Percentiles rank a stretch among this genome's conserved stretches.
Evolutionary conservation across 2,329 filamentous ascomycete species (phyloP).

Genomic region (Xylaria sp.): DNA sequence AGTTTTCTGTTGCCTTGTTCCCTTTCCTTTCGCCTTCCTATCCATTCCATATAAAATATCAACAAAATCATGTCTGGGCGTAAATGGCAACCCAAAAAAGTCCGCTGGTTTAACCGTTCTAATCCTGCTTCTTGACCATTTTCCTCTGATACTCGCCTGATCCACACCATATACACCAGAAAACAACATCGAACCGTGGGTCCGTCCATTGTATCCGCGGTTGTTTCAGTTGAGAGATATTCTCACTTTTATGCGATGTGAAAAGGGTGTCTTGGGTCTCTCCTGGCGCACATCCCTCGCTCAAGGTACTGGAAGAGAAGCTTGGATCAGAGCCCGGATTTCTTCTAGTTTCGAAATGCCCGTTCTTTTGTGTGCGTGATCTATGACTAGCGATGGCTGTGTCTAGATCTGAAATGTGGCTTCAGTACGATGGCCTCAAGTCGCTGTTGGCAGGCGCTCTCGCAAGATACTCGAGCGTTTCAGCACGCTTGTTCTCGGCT

Average conservation of each 20-base stretch:
- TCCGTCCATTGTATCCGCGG: not conserved
- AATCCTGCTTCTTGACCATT: not conserved
- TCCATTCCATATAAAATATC: slow-evolving; percentile 2
- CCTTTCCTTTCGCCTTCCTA: not conserved
- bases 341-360: not conserved
- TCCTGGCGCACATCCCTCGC: slow-evolving; percentile 1
- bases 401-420: slow-evolving; percentile 6
- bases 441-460: not conserved
- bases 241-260: slow-evolving; percentile 9
- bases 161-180: not conserved
- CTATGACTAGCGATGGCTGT: not conserved
- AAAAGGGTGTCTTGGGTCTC: slow-evolving; percentile 5
- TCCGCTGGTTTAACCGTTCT: slow-evolving; percentile 1
- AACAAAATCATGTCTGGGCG: not conserved
- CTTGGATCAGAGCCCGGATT: not conserved
- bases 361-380: not conserved
- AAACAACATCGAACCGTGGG: not conserved
- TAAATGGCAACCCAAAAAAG: not conserved
- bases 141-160: not conserved
- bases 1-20: not conserved
- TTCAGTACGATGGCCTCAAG: not conserved
- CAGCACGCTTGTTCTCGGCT: slow-evolving; percentile 19
- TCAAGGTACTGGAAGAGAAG: slow-evolving; percentile 13
- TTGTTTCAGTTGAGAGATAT: slow-evolving; percentile 9
- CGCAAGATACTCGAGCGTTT: slow-evolving; percentile 2